phyloP scores from a whole-genome alignment of 768 basidiomycete species.

The Collybia nuda region DNA sequence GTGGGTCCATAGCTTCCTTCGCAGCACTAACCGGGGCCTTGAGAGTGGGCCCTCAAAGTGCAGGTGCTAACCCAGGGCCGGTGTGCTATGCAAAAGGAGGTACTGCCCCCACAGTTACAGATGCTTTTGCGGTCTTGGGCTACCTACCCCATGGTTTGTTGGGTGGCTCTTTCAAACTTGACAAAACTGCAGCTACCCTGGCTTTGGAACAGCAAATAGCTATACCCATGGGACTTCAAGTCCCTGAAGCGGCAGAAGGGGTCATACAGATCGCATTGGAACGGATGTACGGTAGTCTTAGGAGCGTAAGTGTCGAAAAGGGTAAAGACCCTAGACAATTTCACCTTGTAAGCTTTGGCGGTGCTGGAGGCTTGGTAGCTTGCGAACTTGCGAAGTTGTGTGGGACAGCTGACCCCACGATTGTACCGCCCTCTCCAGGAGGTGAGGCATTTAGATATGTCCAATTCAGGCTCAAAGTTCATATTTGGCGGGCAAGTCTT shows the following conservation, averaged over 20 bases:
- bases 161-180: slow-evolving; percentile 24
- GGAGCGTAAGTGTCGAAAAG: slow-evolving; percentile 27
- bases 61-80: slow-evolving; percentile 29
- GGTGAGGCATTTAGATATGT: slow-evolving; percentile 9
- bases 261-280: slow-evolving; percentile 25
- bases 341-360: slow-evolving; percentile 26
- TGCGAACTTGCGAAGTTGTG: slow-evolving; percentile 19
- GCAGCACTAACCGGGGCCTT: slow-evolving; percentile 24
- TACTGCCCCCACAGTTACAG: slow-evolving; percentile 25
- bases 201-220: slow-evolving; percentile 21
- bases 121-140: slow-evolving; percentile 27
- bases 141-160: slow-evolving; percentile 25
- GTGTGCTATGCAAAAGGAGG: slow-evolving; percentile 28
- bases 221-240: slow-evolving; percentile 19
- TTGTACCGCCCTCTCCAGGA: slow-evolving; percentile 27
- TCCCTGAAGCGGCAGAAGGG: slow-evolving; percentile 26
- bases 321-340: slow-evolving; percentile 29
- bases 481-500: slow-evolving; percentile 15
- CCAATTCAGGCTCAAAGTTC: neutral
- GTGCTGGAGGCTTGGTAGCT: slow-evolving; percentile 24
- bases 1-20: slow-evolving; percentile 16
- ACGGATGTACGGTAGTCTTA: slow-evolving; percentile 27
- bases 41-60: slow-evolving; percentile 27
- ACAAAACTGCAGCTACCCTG: slow-evolving; percentile 19
- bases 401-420: slow-evolving; percentile 18